Percentiles rank a stretch among this genome's conserved stretches.
phyloP scores from a whole-genome alignment of 257 asterid genomes.

The Solanum neorickii region DNA sequence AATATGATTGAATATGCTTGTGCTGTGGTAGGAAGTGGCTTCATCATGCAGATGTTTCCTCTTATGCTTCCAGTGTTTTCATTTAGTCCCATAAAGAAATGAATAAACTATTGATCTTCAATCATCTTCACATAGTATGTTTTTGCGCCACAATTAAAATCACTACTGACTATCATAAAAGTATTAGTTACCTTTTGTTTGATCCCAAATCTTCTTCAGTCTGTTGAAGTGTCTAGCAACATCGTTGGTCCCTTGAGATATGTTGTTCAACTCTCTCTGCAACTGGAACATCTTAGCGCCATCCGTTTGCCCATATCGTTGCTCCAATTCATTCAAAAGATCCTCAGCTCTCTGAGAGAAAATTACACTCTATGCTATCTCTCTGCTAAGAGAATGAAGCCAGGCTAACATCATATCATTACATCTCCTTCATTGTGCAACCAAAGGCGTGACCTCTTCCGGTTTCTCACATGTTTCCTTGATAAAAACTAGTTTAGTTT shows the following conservation, averaged over 20 bases:
- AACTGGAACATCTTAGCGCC: neutral
- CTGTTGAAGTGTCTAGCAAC: no score
- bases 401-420: neutral
- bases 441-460: neutral
- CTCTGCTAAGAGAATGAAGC: no score
- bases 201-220: no score
- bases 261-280: no score
- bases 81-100: no score
- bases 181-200: no score
- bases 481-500: no score
- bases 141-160: no score
- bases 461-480: neutral
- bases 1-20: neutral
- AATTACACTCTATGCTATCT: neutral
- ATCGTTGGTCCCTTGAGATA: no score
- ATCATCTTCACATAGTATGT: neutral
- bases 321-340: neutral
- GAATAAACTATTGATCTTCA: neutral
- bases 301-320: neutral
- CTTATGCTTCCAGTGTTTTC: neutral
- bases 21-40: neutral
- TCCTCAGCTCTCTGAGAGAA: neutral
- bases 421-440: neutral
- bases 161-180: no score
- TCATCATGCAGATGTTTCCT: neutral